phyloP scores from a whole-genome alignment of 345 rosid species.

The Camelina sativa region DNA sequence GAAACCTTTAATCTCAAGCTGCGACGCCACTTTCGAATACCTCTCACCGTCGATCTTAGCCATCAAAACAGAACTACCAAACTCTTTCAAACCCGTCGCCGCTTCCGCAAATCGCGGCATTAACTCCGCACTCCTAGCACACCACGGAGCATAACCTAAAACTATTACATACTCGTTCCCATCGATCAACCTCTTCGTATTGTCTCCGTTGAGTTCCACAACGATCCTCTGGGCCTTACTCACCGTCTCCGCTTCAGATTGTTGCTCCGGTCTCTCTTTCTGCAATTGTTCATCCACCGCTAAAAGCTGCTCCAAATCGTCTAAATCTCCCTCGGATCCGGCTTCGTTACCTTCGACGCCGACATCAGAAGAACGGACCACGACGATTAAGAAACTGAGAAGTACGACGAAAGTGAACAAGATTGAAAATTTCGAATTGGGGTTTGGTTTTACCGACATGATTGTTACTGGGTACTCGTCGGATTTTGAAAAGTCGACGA shows the following conservation, averaged over 20 bases:
- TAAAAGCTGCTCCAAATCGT: conserved; percentile 62
- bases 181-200: conserved; percentile 51
- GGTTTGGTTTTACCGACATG: conserved; percentile 41
- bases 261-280: conserved; percentile 45
- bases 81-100: conserved; percentile 68
- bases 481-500: conserved; percentile 23
- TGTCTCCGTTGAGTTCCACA: conserved; percentile 70
- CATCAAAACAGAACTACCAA: conserved; percentile 64
- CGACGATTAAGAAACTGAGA: conserved; percentile 41
- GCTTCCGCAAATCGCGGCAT: conserved; percentile 96
- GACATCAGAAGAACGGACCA: conserved; percentile 46
- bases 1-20: conserved; percentile 73
- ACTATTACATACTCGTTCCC: conserved; percentile 68
- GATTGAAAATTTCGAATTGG: conserved; percentile 54
- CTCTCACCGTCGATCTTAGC: conserved; percentile 90
- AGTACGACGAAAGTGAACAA: conserved; percentile 48
- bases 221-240: conserved; percentile 85
- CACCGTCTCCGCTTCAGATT: conserved; percentile 72
- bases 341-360: conserved; percentile 28
- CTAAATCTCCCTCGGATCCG: conserved; percentile 39
- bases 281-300: conserved; percentile 68
- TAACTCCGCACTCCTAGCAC: conserved; percentile 91
- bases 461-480: conserved; percentile 1
- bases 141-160: conserved; percentile 93
- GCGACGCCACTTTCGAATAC: conserved; percentile 73